Evolutionary conservation across 2,329 filamentous ascomycete genomes (phyloP), one percentile per base, ranked within the genome.

Genomic region (Sclerotinia minor): DNA sequence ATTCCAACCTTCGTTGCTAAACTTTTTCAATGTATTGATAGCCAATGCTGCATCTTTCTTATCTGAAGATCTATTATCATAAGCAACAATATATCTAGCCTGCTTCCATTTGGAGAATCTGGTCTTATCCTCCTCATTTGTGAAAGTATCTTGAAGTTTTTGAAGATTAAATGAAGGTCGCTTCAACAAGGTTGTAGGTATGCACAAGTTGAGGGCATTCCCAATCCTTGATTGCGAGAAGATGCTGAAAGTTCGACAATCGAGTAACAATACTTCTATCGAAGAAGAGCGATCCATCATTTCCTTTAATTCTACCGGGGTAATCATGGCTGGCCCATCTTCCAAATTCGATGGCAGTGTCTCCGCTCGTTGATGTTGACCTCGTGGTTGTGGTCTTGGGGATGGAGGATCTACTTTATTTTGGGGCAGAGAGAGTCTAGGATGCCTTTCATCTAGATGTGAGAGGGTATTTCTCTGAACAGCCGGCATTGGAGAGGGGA

Each of bases 181-280:
- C 79, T 98, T 98, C 24, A 99, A 80, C 19, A 99, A 81, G 0
- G 94, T 98, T 0, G 95, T 98, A 0, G 95, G 95, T 69, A 98
- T 96, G 76, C 95, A 98, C 6, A 99, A 82, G 76, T 96, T 98
- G 44, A 99, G 80, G 0, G 94, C 92, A n/a, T 89, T 89, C 61
- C 83, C 81, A 66, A 98, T 91, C 41, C 91, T 87, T 29, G 91
- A 89, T 57, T 86, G 83, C 0, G 88, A 85, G 76, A 90, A 97
- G 72, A 94, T 92, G 26, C 93, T 92, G 38, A 89, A 92, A 0
- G 96, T 93, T 50, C 95, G 87, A 29, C 98, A 85, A 77, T 99
- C 95, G 5, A 99, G 81, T 1, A 98, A 77, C 44, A 99, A 72
- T 0, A 82, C 80, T 9, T 79, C 75, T 11, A 79, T 74, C 0